A percentile compares a stretch with the other conserved stretches of the same genome.
Evolutionary conservation across 352 stramenopile species (phyloP).

Genomic region (Peronospora destructor): DNA sequence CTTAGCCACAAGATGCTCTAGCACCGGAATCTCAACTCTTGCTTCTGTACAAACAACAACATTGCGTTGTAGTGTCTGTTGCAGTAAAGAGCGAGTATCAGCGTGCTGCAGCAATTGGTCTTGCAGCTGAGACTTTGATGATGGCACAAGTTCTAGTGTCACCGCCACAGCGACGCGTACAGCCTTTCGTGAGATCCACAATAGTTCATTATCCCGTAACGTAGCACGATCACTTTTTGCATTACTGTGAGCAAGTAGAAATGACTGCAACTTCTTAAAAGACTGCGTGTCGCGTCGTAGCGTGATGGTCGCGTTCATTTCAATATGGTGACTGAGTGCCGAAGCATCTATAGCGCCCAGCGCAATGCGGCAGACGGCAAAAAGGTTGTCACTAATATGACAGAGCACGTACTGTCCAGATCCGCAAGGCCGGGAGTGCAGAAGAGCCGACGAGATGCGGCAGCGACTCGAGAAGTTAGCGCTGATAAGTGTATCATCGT

Average conservation of each 20-base stretch:
- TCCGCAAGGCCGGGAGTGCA: slow-evolving; percentile 26
- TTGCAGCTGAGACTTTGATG: slow-evolving; percentile 6
- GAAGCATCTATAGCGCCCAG: slow-evolving; percentile 13
- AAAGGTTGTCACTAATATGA: slow-evolving; percentile 13
- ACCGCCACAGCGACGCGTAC: slow-evolving; percentile 43
- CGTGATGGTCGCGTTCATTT: slow-evolving; percentile 30
- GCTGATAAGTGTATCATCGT: slow-evolving; percentile 5
- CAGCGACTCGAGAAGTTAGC: slow-evolving; percentile 59
- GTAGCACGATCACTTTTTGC: not conserved
- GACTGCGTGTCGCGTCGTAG: slow-evolving; percentile 13
- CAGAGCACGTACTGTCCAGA: slow-evolving; percentile 36
- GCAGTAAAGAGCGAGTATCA: slow-evolving; percentile 41
- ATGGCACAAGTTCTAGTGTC: slow-evolving; percentile 37
- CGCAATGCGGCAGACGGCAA: slow-evolving; percentile 40
- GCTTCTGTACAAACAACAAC: slow-evolving; percentile 36
- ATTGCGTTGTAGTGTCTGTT: slow-evolving; percentile 51
- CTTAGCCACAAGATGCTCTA: slow-evolving; percentile 19
- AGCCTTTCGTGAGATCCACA: slow-evolving; percentile 42
- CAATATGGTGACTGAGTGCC: not conserved
- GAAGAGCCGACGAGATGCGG: slow-evolving; percentile 29
- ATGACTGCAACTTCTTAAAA: slow-evolving; percentile 22
- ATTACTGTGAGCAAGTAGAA: slow-evolving; percentile 11
- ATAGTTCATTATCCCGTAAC: slow-evolving; percentile 3
- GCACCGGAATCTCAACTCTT: slow-evolving; percentile 34
- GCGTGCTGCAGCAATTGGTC: slow-evolving; percentile 20